Base-by-base conservation (phyloP, 768 basidiomycete species). In the Wakefieldia striispora region DNA sequence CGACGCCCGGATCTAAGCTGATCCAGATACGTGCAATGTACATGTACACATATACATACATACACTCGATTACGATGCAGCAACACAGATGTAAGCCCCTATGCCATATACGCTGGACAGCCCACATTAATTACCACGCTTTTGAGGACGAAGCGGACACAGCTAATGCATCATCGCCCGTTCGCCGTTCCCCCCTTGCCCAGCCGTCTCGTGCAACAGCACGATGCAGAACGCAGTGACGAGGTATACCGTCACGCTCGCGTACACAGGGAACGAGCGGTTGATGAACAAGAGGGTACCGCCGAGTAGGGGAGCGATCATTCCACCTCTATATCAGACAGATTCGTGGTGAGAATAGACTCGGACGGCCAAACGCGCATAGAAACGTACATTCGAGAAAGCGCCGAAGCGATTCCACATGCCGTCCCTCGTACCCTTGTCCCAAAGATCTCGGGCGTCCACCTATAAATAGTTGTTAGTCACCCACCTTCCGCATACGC, bases 351-450 rank as follows among this genome's bases (percentile, higher is more conserved):
- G 29, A 29, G 29, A 29, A 29, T 29, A 11, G 13, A 13, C 29
- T 29, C 12, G 11, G 11, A 29, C 9, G 27, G 1, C 10, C 12
- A 13, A 11, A 13, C 11, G 12, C 12, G 12, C 13, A 13, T 29
- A 13, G 36, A 11, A 3, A 74, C 85, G 44, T 61, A 91, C 85
- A 94, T 82, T 66, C 93, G 76, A 2, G 88, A 92, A 1, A 95
- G 67, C 10, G 91, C 91, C 3, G 23, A 27, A 0, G 92, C 91
- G 45, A 89, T 86, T 1, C 92, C 92, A 60, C 88, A 86, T 0
- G 91, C 93, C 1, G 91, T 92, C 23, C 93, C 92, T 41, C 92
- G 82, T 3, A 93, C 87, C 72, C 83, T 82, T 1, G 90, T 91
- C 0, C 79, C 83, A 60, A 95, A 94, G 13, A 91, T 86, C 67